Evolutionary conservation across 2,329 filamentous ascomycete species (phyloP).

Genomic region (Fusarium protoensiforme): DNA sequence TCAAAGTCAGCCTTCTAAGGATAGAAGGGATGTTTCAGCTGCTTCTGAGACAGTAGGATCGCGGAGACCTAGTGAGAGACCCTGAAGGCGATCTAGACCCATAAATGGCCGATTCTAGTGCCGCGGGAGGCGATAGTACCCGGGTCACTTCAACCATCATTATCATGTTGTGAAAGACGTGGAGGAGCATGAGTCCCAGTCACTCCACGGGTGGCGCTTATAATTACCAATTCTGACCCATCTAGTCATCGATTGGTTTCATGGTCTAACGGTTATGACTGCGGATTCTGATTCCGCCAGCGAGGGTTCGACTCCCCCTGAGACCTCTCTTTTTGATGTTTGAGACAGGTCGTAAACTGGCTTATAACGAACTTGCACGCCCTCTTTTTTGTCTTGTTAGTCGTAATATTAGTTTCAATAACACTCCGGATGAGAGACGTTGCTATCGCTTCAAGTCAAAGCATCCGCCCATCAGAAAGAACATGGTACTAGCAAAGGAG

Average conservation of each 20-base stretch:
- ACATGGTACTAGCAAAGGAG: background rate
- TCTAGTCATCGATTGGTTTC: background rate
- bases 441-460: background rate
- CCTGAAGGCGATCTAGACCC: background rate
- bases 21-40: background rate
- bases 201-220: rapidly evolving
- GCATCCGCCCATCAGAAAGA: background rate
- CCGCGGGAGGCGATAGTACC: background rate
- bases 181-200: background rate
- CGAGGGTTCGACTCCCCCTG: background rate
- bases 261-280: background rate
- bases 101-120: background rate
- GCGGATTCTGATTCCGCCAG: background rate
- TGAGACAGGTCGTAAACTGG: background rate
- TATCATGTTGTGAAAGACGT: background rate
- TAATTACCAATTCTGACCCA: background rate
- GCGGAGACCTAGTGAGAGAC: background rate
- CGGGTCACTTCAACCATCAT: background rate
- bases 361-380: background rate
- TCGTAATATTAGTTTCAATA: background rate
- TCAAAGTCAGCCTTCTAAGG: background rate
- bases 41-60: background rate
- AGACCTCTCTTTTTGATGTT: background rate
- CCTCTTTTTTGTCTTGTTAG: background rate
- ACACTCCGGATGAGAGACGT: background rate